These are phyloP conservation scores for Didymella keratinophila DNA, from an alignment of 2,329 filamentous ascomycete species.

Conservation along the genomic window DNA sequence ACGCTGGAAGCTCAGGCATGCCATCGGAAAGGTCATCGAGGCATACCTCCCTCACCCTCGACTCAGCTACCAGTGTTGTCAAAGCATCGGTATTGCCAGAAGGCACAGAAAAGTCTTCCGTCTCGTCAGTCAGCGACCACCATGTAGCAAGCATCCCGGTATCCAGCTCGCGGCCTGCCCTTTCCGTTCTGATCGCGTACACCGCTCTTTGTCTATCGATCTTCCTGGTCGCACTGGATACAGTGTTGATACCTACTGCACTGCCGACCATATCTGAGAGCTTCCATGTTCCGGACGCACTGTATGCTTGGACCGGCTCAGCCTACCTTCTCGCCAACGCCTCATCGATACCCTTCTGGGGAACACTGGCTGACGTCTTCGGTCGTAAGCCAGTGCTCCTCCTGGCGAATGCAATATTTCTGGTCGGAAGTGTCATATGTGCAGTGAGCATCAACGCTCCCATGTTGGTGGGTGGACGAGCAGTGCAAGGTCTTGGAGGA, in stretches of 20 bases:
- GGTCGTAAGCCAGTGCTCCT: constrained; percentile 49
- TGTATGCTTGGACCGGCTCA: constrained; percentile 79
- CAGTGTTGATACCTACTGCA: constrained; percentile 70
- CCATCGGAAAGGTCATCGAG: constrained; percentile 14
- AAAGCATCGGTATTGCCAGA: not conserved
- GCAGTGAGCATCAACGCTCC: constrained; percentile 57
- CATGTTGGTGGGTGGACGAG: constrained; percentile 63
- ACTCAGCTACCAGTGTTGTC: constrained; percentile 5
- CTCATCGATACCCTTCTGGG: constrained; percentile 53
- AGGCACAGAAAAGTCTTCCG: not conserved
- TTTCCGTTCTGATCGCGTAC: constrained; percentile 36
- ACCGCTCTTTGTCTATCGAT: constrained; percentile 45
- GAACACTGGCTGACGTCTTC: constrained; percentile 51
- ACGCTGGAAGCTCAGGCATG: not conserved
- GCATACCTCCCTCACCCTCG: constrained; percentile 17
- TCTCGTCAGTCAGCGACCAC: not conserved
- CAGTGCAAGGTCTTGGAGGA: constrained; percentile 63
- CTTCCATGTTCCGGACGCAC: constrained; percentile 67
- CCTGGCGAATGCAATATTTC: constrained; percentile 55
- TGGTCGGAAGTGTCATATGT: constrained; percentile 59
- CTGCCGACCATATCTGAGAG: constrained; percentile 70
- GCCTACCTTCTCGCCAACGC: constrained; percentile 51
- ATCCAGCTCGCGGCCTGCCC: not conserved
- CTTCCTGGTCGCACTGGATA: constrained; percentile 55
- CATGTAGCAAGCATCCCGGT: not conserved